Evolutionary conservation across 768 basidiomycete genomes (phyloP).

Genomic region (Suillus plorans): DNA sequence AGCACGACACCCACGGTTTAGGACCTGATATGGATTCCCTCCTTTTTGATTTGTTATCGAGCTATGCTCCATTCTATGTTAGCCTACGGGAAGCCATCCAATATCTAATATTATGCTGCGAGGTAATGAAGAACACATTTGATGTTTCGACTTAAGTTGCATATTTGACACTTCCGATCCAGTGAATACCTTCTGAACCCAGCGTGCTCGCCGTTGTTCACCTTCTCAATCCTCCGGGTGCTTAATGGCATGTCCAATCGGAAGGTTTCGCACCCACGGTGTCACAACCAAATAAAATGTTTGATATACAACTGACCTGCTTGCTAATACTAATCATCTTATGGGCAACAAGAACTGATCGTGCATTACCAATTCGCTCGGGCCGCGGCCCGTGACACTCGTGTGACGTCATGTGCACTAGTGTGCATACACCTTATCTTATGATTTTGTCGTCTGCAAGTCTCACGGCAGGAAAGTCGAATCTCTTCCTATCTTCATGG

Average conservation of each 20-base stretch:
- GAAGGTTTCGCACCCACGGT: neutral
- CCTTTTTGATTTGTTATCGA: neutral
- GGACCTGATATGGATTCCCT: neutral
- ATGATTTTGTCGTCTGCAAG: neutral
- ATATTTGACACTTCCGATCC: neutral
- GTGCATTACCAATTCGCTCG: neutral
- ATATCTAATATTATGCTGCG: neutral
- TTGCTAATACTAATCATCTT: neutral
- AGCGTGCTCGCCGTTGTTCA: too few relatives aligned
- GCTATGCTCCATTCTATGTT: neutral
- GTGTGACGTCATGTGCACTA: neutral
- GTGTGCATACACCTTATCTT: constrained; percentile 4
- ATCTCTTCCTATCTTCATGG: constrained; percentile 10
- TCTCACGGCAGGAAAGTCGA: constrained; percentile 10
- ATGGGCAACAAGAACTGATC: neutral
- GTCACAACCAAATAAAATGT: neutral
- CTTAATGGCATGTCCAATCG: neutral
- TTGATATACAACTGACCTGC: neutral
- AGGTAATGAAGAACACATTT: neutral
- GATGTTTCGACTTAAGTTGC: neutral
- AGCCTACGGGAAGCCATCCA: neutral
- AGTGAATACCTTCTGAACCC: neutral
- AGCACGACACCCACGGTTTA: neutral
- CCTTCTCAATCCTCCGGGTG: neutral
- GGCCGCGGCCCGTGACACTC: neutral